Evolutionary conservation across 1,284 basidiomycete species (phyloP).

Genomic region (Pseudozyma tsukubaensis): DNA sequence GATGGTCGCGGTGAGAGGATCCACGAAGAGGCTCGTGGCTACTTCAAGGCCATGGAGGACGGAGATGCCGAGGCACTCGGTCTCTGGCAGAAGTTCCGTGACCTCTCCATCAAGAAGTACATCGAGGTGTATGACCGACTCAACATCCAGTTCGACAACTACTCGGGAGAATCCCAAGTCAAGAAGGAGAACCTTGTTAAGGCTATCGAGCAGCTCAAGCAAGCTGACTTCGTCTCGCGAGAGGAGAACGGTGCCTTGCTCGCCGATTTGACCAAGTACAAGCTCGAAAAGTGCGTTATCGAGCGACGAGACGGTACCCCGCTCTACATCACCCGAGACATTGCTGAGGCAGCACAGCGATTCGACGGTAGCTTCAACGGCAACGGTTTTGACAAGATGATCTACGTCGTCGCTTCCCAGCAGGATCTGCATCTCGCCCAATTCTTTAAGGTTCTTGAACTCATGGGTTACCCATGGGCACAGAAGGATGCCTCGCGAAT

Average conservation of each 20-base stretch:
- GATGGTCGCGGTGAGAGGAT: constrained; percentile 74
- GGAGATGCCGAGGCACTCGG: constrained; percentile 80
- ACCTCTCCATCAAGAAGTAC: constrained; percentile 91
- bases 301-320: constrained; percentile 96
- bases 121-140: constrained; percentile 87
- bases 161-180: constrained; percentile 92
- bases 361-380: constrained; percentile 73
- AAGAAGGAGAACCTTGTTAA: constrained; percentile 81
- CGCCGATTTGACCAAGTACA: constrained; percentile 64
- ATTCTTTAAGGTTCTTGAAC: constrained; percentile 91
- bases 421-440: constrained; percentile 93
- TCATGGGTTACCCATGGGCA: constrained; percentile 91
- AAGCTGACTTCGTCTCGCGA: constrained; percentile 42
- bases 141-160: constrained; percentile 93
- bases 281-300: constrained; percentile 87
- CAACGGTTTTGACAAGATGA: constrained; percentile 89
- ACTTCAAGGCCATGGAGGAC: constrained; percentile 97
- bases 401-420: constrained; percentile 93
- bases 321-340: constrained; percentile 98
- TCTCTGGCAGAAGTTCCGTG: constrained; percentile 93
- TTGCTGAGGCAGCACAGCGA: constrained; percentile 91
- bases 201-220: constrained; percentile 50
- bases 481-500: constrained; percentile 72
- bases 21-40: constrained; percentile 84
- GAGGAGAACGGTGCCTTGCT: constrained; percentile 66